Conservation (phyloP, 352 stramenopile species). For the Globisporangium cederbergense region DNA sequence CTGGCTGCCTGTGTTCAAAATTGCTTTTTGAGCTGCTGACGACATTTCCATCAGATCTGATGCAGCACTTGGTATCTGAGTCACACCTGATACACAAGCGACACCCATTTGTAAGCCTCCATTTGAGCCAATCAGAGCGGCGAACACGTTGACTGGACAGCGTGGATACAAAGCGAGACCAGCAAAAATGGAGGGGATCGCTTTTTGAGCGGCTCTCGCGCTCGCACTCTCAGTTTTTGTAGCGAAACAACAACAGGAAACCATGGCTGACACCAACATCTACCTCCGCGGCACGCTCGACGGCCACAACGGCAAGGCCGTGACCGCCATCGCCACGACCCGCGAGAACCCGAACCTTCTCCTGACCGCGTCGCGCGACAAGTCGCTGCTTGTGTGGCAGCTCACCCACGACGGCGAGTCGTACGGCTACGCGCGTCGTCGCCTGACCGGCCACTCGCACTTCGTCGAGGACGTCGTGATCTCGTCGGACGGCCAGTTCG, state of each 20-base stretch:
- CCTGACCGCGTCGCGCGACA: slow-evolving; percentile 97
- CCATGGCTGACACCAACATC: slow-evolving; percentile 82
- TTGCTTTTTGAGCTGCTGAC: neutral
- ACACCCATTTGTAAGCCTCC: neutral
- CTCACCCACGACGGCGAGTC: slow-evolving; percentile 94
- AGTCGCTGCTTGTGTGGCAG: slow-evolving; percentile 89
- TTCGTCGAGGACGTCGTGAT: slow-evolving; percentile 99
- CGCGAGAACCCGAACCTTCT: slow-evolving; percentile 99
- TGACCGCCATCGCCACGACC: slow-evolving; percentile 96
- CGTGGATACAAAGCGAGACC: neutral
- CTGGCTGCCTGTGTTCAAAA: neutral
- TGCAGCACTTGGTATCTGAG: neutral
- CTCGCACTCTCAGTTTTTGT: slow-evolving; percentile 19
- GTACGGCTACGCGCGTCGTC: slow-evolving; percentile 97
- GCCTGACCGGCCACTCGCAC: slow-evolving; percentile 98
- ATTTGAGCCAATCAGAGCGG: slow-evolving; percentile 11
- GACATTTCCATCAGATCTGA: neutral
- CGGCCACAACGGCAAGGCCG: slow-evolving; percentile 88
- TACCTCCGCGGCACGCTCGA: slow-evolving; percentile 86
- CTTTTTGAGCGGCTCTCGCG: neutral
- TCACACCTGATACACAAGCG: neutral
- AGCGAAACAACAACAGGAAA: slow-evolving; percentile 18
- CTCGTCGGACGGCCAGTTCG: slow-evolving; percentile 98
- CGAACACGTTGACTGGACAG: slow-evolving; percentile 7
- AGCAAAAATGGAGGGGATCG: neutral